These are phyloP conservation scores for Ophiosphaerella korrae DNA, from an alignment of 2,329 filamentous ascomycete species.

Conservation along the genomic window DNA sequence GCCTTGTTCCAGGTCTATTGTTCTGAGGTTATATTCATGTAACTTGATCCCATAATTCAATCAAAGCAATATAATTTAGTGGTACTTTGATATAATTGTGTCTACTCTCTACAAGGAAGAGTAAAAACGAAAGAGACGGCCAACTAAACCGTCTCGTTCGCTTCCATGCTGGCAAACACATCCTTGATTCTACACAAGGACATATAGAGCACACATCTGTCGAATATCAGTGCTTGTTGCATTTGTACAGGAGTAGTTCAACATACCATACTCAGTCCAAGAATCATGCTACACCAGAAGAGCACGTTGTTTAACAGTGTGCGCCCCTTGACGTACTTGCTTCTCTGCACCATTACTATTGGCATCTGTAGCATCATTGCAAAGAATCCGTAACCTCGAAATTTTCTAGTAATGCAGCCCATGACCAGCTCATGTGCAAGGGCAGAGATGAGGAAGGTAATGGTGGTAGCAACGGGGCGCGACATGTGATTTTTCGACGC, in stretches of 20 bases:
- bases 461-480: conserved; percentile 75
- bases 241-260: background rate
- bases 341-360: conserved; percentile 89
- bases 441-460: conserved; percentile 90
- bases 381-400: conserved; percentile 89
- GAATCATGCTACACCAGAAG: conserved; percentile 91
- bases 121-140: conserved; percentile 15
- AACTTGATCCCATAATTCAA: too few relatives aligned
- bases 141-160: conserved; percentile 17
- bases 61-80: too few relatives aligned
- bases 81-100: background rate
- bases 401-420: conserved; percentile 96
- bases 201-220: conserved; percentile 49
- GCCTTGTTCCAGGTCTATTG: too few relatives aligned
- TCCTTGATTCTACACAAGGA: conserved; percentile 35
- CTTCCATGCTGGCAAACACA: background rate
- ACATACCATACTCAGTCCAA: conserved; percentile 78
- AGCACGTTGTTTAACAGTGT: conserved; percentile 75
- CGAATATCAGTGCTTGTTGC: conserved; percentile 14
- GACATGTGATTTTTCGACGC: conserved; percentile 79
- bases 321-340: conserved; percentile 73
- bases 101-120: background rate
- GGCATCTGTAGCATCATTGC: conserved; percentile 97
- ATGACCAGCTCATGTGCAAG: conserved; percentile 94
- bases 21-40: too few relatives aligned